Conservation (phyloP, 192 early-diverging fungal species). For the Coemansia sp. region DNA sequence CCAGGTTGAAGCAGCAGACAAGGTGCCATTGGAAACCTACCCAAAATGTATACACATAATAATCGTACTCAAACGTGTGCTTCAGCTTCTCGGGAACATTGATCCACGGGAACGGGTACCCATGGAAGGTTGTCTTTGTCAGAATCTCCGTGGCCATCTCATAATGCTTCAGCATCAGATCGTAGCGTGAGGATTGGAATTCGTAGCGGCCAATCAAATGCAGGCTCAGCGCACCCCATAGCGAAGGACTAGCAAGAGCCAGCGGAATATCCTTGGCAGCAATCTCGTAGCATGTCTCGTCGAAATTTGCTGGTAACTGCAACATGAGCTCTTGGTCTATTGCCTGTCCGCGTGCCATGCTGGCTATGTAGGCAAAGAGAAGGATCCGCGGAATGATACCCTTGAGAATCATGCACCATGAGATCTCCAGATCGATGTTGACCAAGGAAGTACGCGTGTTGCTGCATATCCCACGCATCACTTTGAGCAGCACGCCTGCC, state of each 20-base stretch:
- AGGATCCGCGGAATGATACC: slow-evolving; percentile 46
- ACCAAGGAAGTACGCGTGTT: slow-evolving; percentile 47
- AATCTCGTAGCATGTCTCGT: slow-evolving; percentile 51
- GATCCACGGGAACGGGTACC: slow-evolving; percentile 43
- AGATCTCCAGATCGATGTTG: slow-evolving; percentile 48
- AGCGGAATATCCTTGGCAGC: slow-evolving; percentile 34
- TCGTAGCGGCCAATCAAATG: slow-evolving; percentile 49
- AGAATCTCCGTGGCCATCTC: slow-evolving; percentile 53
- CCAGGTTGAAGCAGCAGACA: slow-evolving; percentile 49
- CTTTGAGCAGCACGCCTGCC: slow-evolving; percentile 36
- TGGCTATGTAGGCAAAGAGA: slow-evolving; percentile 43
- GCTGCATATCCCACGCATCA: slow-evolving; percentile 48
- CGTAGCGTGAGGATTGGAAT: slow-evolving; percentile 50
- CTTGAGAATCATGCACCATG: slow-evolving; percentile 54
- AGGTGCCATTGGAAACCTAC: slow-evolving; percentile 53
- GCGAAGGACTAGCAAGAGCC: slow-evolving; percentile 27
- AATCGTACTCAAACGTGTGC: slow-evolving; percentile 50
- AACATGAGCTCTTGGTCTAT: slow-evolving; percentile 33
- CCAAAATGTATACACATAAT: slow-evolving; percentile 54
- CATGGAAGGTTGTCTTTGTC: slow-evolving; percentile 35
- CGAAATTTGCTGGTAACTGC: slow-evolving; percentile 44
- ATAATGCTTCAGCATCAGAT: slow-evolving; percentile 47
- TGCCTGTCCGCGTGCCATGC: slow-evolving; percentile 48
- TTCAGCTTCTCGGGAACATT: slow-evolving; percentile 24
- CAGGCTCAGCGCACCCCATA: slow-evolving; percentile 49